These are phyloP conservation scores for Macrocybe gigantea DNA, from an alignment of 768 basidiomycete genomes.

Conservation along the genomic window DNA sequence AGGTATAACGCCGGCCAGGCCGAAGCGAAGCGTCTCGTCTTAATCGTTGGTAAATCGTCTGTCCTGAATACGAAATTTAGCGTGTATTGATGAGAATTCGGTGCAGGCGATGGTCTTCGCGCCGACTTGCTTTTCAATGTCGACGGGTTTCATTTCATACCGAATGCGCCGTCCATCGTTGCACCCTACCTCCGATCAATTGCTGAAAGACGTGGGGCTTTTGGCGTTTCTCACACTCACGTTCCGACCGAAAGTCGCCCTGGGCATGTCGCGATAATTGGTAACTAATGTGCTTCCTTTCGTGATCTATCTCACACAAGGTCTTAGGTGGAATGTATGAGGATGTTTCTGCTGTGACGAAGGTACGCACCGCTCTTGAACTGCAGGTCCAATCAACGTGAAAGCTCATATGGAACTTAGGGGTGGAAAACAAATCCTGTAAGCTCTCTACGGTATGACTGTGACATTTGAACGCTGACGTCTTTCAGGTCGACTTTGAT, in stretches of 20 bases:
- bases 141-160: constrained; percentile 52
- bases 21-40: constrained; percentile 67
- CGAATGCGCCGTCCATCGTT: constrained; percentile 47
- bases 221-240: constrained; percentile 79
- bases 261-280: constrained; percentile 86
- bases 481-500: constrained; percentile 67
- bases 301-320: neutral
- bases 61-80: neutral
- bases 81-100: neutral
- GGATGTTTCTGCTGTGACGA: constrained; percentile 83
- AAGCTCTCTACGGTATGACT: constrained; percentile 7
- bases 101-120: constrained; percentile 72
- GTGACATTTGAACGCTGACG: constrained; percentile 9
- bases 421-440: constrained; percentile 88
- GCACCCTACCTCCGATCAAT: constrained; percentile 75
- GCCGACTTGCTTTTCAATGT: constrained; percentile 72
- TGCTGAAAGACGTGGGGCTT: constrained; percentile 61
- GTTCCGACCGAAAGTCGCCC: constrained; percentile 88
- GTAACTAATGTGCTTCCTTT: constrained; percentile 22
- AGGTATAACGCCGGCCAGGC: constrained; percentile 39
- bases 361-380: constrained; percentile 36
- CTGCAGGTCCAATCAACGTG: neutral
- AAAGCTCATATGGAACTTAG: constrained; percentile 26
- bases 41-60: constrained; percentile 59
- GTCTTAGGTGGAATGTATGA: constrained; percentile 78